Percentiles rank a stretch among this genome's conserved stretches.
These are phyloP conservation scores for Castanopsis chinensis DNA, from an alignment of 306 rosid genomes.

Conservation along the genomic window DNA sequence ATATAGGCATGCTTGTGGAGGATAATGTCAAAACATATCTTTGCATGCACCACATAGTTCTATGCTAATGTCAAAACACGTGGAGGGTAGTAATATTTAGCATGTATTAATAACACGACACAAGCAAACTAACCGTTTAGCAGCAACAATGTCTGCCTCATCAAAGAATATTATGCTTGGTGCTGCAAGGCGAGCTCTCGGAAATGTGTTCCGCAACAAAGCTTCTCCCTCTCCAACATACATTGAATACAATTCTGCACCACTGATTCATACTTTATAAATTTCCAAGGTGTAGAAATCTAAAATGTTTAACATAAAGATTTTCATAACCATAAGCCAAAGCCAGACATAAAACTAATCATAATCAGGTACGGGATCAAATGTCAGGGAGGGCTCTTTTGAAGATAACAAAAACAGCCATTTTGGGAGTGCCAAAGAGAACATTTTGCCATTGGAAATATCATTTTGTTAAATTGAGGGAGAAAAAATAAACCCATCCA, in stretches of 20 bases:
- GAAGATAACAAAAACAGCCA: background rate
- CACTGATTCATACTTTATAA: no score
- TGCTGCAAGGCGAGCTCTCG: no score
- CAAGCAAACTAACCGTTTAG: slow-evolving; percentile 69
- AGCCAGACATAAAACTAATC: background rate
- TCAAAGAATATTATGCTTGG: slow-evolving; percentile 88
- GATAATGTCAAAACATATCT: background rate
- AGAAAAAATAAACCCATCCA: no score
- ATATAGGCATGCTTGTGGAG: background rate
- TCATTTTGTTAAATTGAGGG: no score
- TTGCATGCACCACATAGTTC: background rate
- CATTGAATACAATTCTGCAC: no score
- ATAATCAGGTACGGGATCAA: background rate
- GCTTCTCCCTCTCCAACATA: no score
- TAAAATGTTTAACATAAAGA: background rate
- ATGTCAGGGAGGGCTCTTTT: background rate
- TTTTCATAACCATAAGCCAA: background rate
- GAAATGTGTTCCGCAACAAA: no score
- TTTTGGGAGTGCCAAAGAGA: no score
- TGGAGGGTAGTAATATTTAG: background rate
- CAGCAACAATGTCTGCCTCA: slow-evolving; percentile 87
- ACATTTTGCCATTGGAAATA: no score
- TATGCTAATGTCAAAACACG: background rate
- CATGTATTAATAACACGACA: background rate
- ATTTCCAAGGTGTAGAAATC: no score